Percentiles rank a stretch among this genome's conserved stretches.
These are phyloP conservation scores for Candida silvicultrix DNA, from an alignment of 805 yeast genomes.

Conservation along the genomic window DNA sequence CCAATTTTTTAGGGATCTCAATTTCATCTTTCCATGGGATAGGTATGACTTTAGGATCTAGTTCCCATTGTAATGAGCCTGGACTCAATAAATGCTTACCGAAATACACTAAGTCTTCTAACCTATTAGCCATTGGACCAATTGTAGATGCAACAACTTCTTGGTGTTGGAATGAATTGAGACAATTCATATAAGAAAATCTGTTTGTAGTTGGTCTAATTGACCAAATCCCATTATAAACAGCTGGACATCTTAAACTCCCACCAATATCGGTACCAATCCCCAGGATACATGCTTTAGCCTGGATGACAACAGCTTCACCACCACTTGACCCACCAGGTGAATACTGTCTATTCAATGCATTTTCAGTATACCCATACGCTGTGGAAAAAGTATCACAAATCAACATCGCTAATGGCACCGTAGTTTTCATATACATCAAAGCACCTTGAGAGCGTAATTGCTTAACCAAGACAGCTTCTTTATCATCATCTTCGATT, in stretches of 20 bases:
- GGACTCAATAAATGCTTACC: slow-evolving; percentile 24
- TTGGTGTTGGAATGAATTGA: slow-evolving; percentile 40
- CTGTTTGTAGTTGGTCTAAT: slow-evolving; percentile 41
- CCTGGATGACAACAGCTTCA: slow-evolving; percentile 40
- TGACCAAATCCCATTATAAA: slow-evolving; percentile 34
- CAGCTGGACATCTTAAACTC: slow-evolving; percentile 41
- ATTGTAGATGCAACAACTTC: slow-evolving; percentile 36
- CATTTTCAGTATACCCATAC: slow-evolving; percentile 41
- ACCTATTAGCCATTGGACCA: slow-evolving; percentile 40
- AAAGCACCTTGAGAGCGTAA: slow-evolving; percentile 38
- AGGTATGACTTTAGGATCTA: slow-evolving; percentile 34
- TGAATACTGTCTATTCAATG: slow-evolving; percentile 35
- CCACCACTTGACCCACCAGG: slow-evolving; percentile 53
- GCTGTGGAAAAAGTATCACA: slow-evolving; percentile 39
- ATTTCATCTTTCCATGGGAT: slow-evolving; percentile 34
- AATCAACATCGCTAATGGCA: slow-evolving; percentile 45
- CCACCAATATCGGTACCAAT: slow-evolving; percentile 55
- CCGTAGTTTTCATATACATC: slow-evolving; percentile 50
- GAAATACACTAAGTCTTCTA: slow-evolving; percentile 32
- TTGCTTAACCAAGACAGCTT: slow-evolving; percentile 29
- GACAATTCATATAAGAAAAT: slow-evolving; percentile 33
- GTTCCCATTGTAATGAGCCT: slow-evolving; percentile 31
- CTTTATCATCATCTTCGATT: neutral
- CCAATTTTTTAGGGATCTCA: slow-evolving; percentile 30
- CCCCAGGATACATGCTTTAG: slow-evolving; percentile 43